A percentile compares a stretch with the other conserved stretches of the same genome.
Evolutionary conservation across 2,329 filamentous ascomycete species (phyloP).

Genomic region (Beauveria sp.): DNA sequence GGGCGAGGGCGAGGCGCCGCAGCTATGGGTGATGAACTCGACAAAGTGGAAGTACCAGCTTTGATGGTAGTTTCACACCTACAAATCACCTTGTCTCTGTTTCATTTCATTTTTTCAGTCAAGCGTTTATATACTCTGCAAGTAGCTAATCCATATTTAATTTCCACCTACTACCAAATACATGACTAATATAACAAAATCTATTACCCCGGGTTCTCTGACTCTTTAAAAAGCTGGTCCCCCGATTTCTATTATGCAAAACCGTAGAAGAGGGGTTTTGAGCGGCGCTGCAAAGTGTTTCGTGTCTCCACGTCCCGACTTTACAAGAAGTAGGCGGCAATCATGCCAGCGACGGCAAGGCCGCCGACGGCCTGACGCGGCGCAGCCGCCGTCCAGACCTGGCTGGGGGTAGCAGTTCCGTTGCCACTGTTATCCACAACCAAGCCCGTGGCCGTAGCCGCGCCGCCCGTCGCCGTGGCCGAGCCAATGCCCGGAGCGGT

Average conservation of each 20-base stretch:
- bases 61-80: background rate
- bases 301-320: background rate
- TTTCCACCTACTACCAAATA: background rate
- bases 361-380: slow-evolving; percentile 24
- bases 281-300: background rate
- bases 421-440: background rate
- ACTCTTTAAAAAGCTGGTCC: background rate
- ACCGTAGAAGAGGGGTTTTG: background rate
- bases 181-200: background rate
- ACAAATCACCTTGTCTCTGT: background rate
- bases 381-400: slow-evolving; percentile 14
- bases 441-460: background rate
- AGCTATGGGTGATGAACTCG: slow-evolving; percentile 24
- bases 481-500: too few species aligned
- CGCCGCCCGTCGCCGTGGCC: too few species aligned
- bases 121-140: background rate
- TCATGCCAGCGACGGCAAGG: slow-evolving; percentile 29
- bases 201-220: background rate
- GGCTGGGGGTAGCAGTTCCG: background rate
- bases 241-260: background rate
- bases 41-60: slow-evolving; percentile 10
- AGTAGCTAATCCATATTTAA: background rate
- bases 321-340: slow-evolving; percentile 36
- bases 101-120: background rate
- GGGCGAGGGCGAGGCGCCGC: slow-evolving; percentile 20